These are phyloP conservation scores for Dendryphion nanum DNA, from an alignment of 2,329 filamentous ascomycete genomes.

Conservation along the genomic window DNA sequence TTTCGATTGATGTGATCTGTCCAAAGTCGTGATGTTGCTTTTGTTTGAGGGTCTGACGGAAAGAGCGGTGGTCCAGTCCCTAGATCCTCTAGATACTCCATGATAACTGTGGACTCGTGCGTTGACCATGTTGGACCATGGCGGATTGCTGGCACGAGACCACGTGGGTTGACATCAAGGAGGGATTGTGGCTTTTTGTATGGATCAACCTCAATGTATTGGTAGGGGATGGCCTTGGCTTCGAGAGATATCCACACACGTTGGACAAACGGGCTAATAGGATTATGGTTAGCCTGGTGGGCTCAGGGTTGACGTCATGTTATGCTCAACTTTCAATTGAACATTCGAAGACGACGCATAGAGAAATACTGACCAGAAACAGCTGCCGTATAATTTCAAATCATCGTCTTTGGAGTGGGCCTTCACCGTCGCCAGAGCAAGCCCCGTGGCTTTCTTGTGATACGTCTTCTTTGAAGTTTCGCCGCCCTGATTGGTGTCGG, in stretches of 20 bases:
- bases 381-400: conserved; percentile 77
- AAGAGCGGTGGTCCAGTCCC: conserved; percentile 60
- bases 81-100: conserved; percentile 88
- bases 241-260: conserved; percentile 88
- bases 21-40: conserved; percentile 77
- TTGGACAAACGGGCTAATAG: conserved; percentile 72
- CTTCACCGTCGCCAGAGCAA: conserved; percentile 66
- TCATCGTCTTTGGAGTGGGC: conserved; percentile 68
- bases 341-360: conserved; percentile 1
- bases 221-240: conserved; percentile 73
- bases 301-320: conserved; percentile 12
- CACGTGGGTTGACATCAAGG: conserved; percentile 72
- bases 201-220: conserved; percentile 83
- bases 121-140: conserved; percentile 76
- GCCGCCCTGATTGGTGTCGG: conserved; percentile 47
- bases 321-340: background rate
- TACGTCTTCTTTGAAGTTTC: conserved; percentile 62
- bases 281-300: conserved; percentile 8
- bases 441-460: conserved; percentile 70
- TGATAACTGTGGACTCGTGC: conserved; percentile 75
- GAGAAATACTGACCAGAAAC: conserved; percentile 66
- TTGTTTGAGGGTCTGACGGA: conserved; percentile 63
- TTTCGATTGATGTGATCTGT: conserved; percentile 76
- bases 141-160: conserved; percentile 72
- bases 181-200: conserved; percentile 70